Conservation (phyloP, 179 eudicot genomes). For the Spinacia oleracea region DNA sequence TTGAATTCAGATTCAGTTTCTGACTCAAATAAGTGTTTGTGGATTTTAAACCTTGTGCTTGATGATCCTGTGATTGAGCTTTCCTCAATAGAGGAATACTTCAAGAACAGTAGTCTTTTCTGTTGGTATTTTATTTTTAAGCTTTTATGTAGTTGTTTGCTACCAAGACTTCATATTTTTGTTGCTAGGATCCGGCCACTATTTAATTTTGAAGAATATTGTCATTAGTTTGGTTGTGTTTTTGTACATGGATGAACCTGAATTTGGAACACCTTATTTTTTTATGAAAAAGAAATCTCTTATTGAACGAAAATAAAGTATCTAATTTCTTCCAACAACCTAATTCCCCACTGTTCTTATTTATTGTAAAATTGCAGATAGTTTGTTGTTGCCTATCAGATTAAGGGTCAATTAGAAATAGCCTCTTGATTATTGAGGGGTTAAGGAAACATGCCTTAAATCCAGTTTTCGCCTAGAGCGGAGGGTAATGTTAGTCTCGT, state of each 20-base stretch:
- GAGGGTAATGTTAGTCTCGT: not conserved
- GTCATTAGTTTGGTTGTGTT: not conserved
- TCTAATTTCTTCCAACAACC: not conserved
- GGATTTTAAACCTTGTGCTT: not conserved
- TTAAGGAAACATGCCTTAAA: not conserved
- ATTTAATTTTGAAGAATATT: not conserved
- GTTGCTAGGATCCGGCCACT: not conserved
- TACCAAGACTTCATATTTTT: not conserved
- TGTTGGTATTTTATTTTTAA: not conserved
- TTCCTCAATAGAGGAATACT: not conserved
- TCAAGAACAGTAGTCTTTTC: not conserved
- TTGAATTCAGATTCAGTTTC: slow-evolving; percentile 2
- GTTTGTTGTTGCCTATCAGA: not conserved
- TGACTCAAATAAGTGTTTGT: not conserved
- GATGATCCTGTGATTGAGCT: not conserved
- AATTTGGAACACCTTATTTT: not conserved
- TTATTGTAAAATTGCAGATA: not conserved
- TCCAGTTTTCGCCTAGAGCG: not conserved
- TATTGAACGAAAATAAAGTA: not conserved
- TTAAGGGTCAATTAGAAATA: not conserved
- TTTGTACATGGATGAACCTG: not conserved
- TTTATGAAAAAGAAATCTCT: not conserved
- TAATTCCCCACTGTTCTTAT: not conserved
- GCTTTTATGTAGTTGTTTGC: not conserved
- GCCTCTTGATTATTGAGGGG: not conserved